phyloP scores from a whole-genome alignment of 2,329 filamentous ascomycete species.

The Cordyceps militaris region DNA sequence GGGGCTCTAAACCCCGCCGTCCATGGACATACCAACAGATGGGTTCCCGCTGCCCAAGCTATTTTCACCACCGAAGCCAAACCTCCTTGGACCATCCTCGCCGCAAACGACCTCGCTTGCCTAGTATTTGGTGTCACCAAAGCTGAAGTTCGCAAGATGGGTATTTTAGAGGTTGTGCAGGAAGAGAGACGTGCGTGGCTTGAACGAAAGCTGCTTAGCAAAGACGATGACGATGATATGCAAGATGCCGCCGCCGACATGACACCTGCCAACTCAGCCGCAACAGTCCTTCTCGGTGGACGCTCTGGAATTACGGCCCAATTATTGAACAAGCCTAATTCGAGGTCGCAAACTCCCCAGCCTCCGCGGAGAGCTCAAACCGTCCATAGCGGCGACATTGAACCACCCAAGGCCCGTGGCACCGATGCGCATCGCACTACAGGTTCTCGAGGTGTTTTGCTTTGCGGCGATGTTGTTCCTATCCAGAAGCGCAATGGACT shows the following conservation, averaged over 20 bases:
- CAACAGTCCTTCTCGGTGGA: constrained; percentile 58
- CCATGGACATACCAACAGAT: constrained; percentile 87
- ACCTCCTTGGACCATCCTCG: constrained; percentile 89
- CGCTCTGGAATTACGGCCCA: constrained; percentile 75
- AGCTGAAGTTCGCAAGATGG: constrained; percentile 87
- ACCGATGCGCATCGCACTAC: constrained; percentile 59
- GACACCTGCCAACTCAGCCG: constrained; percentile 33
- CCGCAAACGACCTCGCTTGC: constrained; percentile 93
- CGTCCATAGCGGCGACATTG: constrained; percentile 49
- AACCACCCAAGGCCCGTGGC: constrained; percentile 46
- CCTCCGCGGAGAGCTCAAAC: constrained; percentile 56
- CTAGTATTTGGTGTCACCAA: constrained; percentile 99
- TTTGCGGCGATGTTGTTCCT: constrained; percentile 96
- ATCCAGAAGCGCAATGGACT: constrained; percentile 93
- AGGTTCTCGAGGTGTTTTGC: constrained; percentile 78
- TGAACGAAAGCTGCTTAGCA: constrained; percentile 68
- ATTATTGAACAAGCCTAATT: constrained; percentile 74
- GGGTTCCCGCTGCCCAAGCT: constrained; percentile 85
- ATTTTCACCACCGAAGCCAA: constrained; percentile 95
- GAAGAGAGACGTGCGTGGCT: constrained; percentile 85
- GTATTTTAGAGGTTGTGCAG: constrained; percentile 90
- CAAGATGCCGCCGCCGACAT: constrained; percentile 26
- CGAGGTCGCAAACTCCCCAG: constrained; percentile 49
- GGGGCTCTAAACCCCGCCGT: constrained; percentile 49
- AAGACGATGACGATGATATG: constrained; percentile 29